phyloP scores from a whole-genome alignment of 2,329 filamentous ascomycete genomes.

The Emericellopsis atlantica region DNA sequence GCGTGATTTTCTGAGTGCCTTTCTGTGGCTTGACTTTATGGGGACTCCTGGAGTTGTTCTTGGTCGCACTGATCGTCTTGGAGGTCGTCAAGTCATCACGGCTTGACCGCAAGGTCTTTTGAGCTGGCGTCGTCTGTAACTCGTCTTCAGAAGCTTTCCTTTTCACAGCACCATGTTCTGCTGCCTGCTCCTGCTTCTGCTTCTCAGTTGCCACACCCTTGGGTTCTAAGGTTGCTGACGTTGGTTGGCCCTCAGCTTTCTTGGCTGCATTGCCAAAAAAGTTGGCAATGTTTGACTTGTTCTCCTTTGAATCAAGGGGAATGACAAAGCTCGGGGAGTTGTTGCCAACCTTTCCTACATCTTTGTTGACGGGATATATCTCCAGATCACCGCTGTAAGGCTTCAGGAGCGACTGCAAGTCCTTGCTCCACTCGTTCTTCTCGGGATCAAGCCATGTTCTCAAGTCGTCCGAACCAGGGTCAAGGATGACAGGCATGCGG shows the following conservation, averaged over 20 bases:
- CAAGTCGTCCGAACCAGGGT: conserved; percentile 60
- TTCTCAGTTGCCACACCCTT: not conserved
- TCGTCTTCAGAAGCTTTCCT: not conserved
- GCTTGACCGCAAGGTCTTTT: not conserved
- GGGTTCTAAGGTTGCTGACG: not conserved
- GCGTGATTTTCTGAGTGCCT: not conserved
- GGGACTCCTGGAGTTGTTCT: not conserved
- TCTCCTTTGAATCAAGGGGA: conserved; percentile 71
- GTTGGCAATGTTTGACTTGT: conserved; percentile 88
- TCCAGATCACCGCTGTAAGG: conserved; percentile 72
- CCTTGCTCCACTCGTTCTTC: conserved; percentile 59
- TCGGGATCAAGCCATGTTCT: conserved; percentile 67
- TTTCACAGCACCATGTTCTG: not conserved
- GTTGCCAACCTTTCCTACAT: conserved; percentile 90
- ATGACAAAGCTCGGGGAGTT: conserved; percentile 75
- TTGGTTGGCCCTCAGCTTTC: not conserved
- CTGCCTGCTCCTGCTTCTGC: not conserved
- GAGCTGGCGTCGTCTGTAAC: no score
- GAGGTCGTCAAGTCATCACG: not conserved
- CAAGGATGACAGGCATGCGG: conserved; percentile 88
- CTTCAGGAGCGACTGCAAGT: conserved; percentile 67
- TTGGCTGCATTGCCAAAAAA: conserved; percentile 61
- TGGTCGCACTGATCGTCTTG: not conserved
- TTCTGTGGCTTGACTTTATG: not conserved
- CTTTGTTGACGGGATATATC: conserved; percentile 74